These are phyloP conservation scores for Cryptosporidium felis DNA, from an alignment of 169 alveolate genomes.

Conservation along the genomic window DNA sequence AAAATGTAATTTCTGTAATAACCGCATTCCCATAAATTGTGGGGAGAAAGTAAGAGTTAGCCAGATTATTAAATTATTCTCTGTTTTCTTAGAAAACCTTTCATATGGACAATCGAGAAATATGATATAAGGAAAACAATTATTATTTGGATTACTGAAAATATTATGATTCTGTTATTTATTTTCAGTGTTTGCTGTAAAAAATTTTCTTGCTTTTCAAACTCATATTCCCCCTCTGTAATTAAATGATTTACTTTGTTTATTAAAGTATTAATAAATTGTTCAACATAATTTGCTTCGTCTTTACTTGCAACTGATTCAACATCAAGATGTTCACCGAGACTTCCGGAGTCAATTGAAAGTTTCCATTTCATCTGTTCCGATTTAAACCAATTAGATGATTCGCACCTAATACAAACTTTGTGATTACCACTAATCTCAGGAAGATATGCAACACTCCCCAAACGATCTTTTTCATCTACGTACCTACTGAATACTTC, in stretches of 20 bases:
- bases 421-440: constrained; percentile 72
- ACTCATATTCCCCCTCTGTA: constrained; percentile 56
- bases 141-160: constrained; percentile 18
- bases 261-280: constrained; percentile 2
- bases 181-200: constrained; percentile 28
- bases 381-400: constrained; percentile 76
- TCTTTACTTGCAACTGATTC: constrained; percentile 38
- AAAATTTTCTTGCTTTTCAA: constrained; percentile 38
- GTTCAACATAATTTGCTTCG: constrained; percentile 38
- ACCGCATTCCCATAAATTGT: constrained; percentile 1
- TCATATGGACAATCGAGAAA: constrained; percentile 32
- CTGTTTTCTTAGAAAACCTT: constrained; percentile 33
- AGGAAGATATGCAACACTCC: constrained; percentile 75
- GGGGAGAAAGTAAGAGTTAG: neutral
- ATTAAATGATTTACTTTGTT: constrained; percentile 1
- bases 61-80: constrained; percentile 12
- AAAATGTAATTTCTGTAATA: neutral
- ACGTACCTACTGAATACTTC: constrained; percentile 74
- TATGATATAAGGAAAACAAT: neutral
- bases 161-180: constrained; percentile 21
- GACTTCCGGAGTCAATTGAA: constrained; percentile 73
- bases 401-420: constrained; percentile 75
- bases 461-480: constrained; percentile 64
- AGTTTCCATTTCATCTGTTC: constrained; percentile 75
- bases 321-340: constrained; percentile 41